A percentile compares a stretch with the other conserved stretches of the same genome.
Conservation (phyloP, 306 rosid genomes). For the Crotalaria pallida region DNA sequence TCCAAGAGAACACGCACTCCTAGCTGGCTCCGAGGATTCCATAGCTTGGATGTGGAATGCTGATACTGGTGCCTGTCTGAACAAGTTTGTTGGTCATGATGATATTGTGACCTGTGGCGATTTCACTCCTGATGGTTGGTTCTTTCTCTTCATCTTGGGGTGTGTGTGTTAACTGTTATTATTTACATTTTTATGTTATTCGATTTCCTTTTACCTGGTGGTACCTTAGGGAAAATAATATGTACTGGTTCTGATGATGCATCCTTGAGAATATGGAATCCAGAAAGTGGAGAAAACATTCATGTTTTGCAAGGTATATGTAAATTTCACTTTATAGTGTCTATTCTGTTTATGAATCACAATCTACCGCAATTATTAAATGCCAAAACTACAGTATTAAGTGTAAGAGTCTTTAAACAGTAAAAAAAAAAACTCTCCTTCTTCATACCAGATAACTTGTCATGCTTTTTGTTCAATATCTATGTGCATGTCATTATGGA, state of each 20-base stretch:
- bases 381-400: not conserved
- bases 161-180: not conserved
- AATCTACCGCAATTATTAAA: not conserved
- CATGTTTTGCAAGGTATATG: constrained; percentile 83
- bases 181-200: not conserved
- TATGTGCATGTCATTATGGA: not conserved
- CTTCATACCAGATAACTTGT: not conserved
- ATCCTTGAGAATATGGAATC: constrained; percentile 86
- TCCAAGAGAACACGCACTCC: constrained; percentile 71
- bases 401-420: not conserved
- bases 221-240: constrained; percentile 61
- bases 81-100: constrained; percentile 70
- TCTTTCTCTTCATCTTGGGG: constrained; percentile 21
- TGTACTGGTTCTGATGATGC: constrained; percentile 94
- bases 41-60: constrained; percentile 89
- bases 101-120: constrained; percentile 59
- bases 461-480: not conserved
- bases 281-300: constrained; percentile 64
- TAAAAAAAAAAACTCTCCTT: not conserved
- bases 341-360: not conserved
- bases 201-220: constrained; percentile 39
- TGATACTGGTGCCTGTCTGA: constrained; percentile 45
- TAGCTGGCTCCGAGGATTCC: constrained; percentile 88
- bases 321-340: not conserved
- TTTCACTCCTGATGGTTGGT: constrained; percentile 94